These are phyloP conservation scores for Brasilioporus rufonigricans DNA, from an alignment of 768 basidiomycete species.

Conservation along the genomic window DNA sequence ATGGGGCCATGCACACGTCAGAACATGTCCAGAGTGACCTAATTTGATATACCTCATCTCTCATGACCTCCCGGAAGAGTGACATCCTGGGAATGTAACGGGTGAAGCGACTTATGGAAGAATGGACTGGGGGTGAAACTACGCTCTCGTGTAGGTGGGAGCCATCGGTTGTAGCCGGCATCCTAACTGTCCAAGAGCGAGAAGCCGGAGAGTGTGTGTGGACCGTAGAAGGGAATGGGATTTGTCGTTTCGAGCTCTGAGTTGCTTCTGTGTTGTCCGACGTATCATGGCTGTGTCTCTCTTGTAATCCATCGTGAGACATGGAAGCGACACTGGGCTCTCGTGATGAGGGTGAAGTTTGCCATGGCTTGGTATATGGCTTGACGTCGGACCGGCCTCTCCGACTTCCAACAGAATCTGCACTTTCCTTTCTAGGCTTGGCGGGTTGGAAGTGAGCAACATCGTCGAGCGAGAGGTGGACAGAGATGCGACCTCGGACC, in stretches of 20 bases:
- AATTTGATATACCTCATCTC: conserved; percentile 54
- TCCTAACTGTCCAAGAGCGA: conserved; percentile 14
- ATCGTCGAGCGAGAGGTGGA: conserved; percentile 46
- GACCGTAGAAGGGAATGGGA: conserved; percentile 5
- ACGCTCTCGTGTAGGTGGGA: conserved; percentile 3
- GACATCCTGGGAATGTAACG: conserved; percentile 52
- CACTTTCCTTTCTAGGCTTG: conserved; percentile 2
- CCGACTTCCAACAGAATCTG: conserved; percentile 16
- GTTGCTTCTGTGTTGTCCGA: not conserved
- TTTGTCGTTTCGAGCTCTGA: not conserved
- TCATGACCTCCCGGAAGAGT: conserved; percentile 54
- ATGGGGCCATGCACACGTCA: not conserved
- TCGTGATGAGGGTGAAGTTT: conserved; percentile 1
- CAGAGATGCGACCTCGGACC: conserved; percentile 54
- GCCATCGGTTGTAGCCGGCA: conserved; percentile 12
- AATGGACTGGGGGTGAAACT: conserved; percentile 22
- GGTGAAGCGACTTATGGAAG: conserved; percentile 30
- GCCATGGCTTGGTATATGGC: not conserved
- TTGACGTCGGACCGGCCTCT: conserved; percentile 47
- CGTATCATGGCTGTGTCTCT: not conserved
- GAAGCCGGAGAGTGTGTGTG: conserved; percentile 2
- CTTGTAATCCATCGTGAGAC: not conserved
- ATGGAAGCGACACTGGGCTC: conserved; percentile 6
- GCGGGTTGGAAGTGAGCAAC: conserved; percentile 20
- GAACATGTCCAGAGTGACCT: not conserved